phyloP scores from a whole-genome alignment of 164 flowering plant genomes.

The Stephania yunnanensis region DNA sequence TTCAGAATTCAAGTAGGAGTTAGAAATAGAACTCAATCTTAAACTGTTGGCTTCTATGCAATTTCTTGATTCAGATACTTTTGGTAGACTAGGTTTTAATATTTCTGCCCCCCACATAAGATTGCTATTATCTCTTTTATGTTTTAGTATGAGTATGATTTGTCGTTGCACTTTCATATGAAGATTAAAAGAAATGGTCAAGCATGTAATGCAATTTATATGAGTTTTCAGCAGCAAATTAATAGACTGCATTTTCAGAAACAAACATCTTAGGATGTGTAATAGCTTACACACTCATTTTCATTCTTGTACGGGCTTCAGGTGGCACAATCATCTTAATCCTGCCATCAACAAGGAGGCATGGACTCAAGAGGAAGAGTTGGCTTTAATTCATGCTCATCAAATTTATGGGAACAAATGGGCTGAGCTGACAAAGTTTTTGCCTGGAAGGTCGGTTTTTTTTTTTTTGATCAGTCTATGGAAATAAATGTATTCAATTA shows the following conservation, averaged over 20 bases:
- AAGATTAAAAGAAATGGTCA: not conserved
- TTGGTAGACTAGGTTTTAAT: not conserved
- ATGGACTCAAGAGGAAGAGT: slow-evolving; percentile 97
- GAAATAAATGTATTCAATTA: not conserved
- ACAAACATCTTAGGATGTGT: not conserved
- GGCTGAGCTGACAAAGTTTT: slow-evolving; percentile 91
- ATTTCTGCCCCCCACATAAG: not conserved
- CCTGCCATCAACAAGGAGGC: slow-evolving; percentile 92
- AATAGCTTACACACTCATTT: not conserved
- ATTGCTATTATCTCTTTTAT: not conserved
- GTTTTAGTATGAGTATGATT: not conserved
- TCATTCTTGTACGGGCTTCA: slow-evolving; percentile 15
- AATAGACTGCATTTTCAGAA: no score
- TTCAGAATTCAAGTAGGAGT: not conserved
- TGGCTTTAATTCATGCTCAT: slow-evolving; percentile 86
- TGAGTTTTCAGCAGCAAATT: no score
- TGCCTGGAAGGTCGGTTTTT: slow-evolving; percentile 78
- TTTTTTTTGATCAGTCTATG: not conserved
- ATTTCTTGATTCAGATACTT: not conserved
- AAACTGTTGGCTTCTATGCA: not conserved
- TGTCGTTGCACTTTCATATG: not conserved
- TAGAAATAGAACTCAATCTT: not conserved
- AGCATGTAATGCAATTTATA: not conserved
- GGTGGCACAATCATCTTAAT: slow-evolving; percentile 99
- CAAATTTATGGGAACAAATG: slow-evolving; percentile 92